Evolutionary conservation across 202 grass and related monocot species (phyloP).

Genomic region (Eragrostis tef): DNA sequence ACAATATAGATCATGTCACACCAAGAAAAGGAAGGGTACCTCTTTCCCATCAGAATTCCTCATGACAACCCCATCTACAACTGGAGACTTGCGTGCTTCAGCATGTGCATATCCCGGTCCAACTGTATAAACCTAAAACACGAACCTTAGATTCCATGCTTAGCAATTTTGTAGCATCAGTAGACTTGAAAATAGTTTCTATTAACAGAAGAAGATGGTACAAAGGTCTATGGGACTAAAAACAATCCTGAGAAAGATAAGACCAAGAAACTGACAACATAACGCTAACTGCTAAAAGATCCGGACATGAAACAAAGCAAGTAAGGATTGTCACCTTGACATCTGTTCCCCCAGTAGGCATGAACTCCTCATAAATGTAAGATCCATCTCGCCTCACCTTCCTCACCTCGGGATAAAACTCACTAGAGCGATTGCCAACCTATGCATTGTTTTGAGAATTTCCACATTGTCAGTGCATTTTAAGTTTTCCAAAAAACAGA

Average conservation of each 20-base stretch:
- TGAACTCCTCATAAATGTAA: conserved; percentile 99
- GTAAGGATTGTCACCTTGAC: conserved; percentile 64
- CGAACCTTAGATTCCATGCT: conserved; percentile 8
- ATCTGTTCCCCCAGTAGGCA: conserved; percentile 98
- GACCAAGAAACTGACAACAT: too few species aligned
- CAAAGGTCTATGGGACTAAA: too few species aligned
- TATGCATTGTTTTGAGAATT: conserved; percentile 46
- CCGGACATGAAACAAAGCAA: too few species aligned
- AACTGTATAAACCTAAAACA: conserved; percentile 89
- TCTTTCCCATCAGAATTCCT: conserved; percentile 98
- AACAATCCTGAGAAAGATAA: too few species aligned
- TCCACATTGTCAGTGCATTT: conserved; percentile 30
- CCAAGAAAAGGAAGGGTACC: conserved; percentile 48
- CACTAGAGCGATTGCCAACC: conserved; percentile 96
- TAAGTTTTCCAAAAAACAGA: not conserved
- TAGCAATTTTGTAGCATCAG: not conserved
- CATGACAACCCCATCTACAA: conserved; percentile 98
- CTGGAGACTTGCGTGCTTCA: conserved; percentile 94
- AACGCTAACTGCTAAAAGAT: too few species aligned
- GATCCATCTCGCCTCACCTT: conserved; percentile 89
- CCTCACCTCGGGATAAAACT: conserved; percentile 92
- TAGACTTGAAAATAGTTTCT: not conserved
- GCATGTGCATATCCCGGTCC: conserved; percentile 92
- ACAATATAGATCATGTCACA: conserved; percentile 20
- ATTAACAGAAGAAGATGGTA: too few species aligned